phyloP scores from a whole-genome alignment of 2,329 filamentous ascomycete species.

The Lachnellula hyalina region DNA sequence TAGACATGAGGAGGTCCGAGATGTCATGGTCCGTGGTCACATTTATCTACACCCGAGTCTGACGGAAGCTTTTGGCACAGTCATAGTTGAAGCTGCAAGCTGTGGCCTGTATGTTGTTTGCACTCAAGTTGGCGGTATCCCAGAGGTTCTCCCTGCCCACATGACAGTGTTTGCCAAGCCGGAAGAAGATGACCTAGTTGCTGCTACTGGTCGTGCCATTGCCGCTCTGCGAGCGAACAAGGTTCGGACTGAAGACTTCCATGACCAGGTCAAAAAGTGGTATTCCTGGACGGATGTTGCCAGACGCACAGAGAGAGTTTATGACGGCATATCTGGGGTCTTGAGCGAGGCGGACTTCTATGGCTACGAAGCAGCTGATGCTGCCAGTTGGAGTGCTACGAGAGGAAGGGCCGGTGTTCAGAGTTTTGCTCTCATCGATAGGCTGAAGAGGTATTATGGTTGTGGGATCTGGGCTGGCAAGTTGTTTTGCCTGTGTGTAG shows the following conservation, averaged over 20 bases:
- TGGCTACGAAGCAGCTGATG: constrained; percentile 64
- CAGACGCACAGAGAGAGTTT: constrained; percentile 87
- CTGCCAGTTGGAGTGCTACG: constrained; percentile 60
- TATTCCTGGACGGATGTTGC: constrained; percentile 98
- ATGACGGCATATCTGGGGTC: constrained; percentile 85
- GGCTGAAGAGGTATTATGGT: constrained; percentile 92
- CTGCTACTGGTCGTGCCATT: constrained; percentile 85
- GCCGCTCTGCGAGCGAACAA: constrained; percentile 77
- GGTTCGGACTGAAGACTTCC: constrained; percentile 87
- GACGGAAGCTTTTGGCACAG: constrained; percentile 95
- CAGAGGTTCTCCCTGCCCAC: constrained; percentile 88
- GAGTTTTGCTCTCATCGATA: constrained; percentile 89
- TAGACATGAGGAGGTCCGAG: constrained; percentile 90
- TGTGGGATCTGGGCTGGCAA: constrained; percentile 99
- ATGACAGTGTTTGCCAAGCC: constrained; percentile 98
- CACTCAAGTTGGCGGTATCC: constrained; percentile 93
- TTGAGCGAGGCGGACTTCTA: constrained; percentile 85
- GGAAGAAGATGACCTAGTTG: constrained; percentile 90
- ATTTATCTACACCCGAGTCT: constrained; percentile 94
- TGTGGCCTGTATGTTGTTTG: constrained; percentile 96
- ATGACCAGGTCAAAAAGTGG: constrained; percentile 97
- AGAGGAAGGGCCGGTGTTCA: constrained; percentile 65
- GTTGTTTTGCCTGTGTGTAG: constrained; percentile 88
- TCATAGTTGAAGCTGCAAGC: constrained; percentile 93
- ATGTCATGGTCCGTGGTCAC: constrained; percentile 95